Evolutionary conservation across 805 yeast species (phyloP).

Genomic region (Torulaspora microellipsoides): DNA sequence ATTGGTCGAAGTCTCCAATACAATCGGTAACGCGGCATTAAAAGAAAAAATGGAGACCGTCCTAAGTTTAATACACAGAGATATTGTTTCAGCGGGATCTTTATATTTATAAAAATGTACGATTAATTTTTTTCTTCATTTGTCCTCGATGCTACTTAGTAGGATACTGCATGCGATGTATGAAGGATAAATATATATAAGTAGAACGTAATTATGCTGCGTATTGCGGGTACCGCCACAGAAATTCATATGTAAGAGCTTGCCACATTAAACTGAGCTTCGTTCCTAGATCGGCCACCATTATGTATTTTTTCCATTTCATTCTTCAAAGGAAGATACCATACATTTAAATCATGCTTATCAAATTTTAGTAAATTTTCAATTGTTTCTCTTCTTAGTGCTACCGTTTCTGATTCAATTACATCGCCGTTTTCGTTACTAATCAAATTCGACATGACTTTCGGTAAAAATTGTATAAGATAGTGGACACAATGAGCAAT

Average conservation of each 20-base stretch:
- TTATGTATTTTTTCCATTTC: constrained; percentile 14
- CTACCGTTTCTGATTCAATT: constrained; percentile 25
- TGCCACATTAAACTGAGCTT: constrained; percentile 12
- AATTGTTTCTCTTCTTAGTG: constrained; percentile 22
- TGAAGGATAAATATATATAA: neutral
- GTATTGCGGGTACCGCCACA: too few relatives aligned
- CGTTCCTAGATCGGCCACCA: constrained; percentile 6
- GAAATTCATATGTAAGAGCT: constrained; percentile 8
- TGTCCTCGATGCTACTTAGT: too few relatives aligned
- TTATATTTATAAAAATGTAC: constrained; percentile 49
- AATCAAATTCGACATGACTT: constrained; percentile 26
- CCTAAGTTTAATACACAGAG: constrained; percentile 84
- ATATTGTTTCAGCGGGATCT: constrained; percentile 94
- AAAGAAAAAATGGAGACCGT: constrained; percentile 87
- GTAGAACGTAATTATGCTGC: too few relatives aligned
- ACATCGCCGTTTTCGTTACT: constrained; percentile 18
- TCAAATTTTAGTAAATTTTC: constrained; percentile 21
- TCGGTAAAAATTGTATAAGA: constrained; percentile 20
- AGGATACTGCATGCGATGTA: too few relatives aligned
- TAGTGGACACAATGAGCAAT: constrained; percentile 17
- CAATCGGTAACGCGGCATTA: constrained; percentile 85
- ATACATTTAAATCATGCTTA: constrained; percentile 17
- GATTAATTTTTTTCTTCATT: neutral
- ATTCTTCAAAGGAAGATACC: constrained; percentile 24
- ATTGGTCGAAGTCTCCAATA: constrained; percentile 84